phyloP scores from a whole-genome alignment of 768 basidiomycete species.

The Paxillus involutus region DNA sequence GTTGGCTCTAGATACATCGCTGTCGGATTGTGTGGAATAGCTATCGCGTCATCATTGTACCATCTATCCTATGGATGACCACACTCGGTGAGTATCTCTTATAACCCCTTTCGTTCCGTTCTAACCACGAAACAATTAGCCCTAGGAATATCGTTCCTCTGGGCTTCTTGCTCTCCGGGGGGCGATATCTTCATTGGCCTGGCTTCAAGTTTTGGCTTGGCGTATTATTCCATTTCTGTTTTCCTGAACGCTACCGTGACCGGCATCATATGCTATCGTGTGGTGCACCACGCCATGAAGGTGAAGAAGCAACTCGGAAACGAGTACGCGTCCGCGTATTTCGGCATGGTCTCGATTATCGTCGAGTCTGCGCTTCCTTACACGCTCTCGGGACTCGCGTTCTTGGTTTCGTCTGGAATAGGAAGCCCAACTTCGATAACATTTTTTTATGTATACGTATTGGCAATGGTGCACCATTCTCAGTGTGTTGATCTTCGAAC shows the following conservation, averaged over 20 bases:
- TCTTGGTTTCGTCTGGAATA: not conserved
- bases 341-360: not conserved
- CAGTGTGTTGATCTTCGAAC: not conserved
- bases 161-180: not conserved
- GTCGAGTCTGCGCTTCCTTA: not conserved
- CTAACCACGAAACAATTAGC: not conserved
- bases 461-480: slow-evolving; percentile 7
- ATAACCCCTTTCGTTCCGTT: not conserved
- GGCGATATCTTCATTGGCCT: not conserved
- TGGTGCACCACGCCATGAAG: not conserved
- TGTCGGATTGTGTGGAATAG: slow-evolving; percentile 34
- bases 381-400: not conserved
- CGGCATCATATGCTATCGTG: slow-evolving; percentile 3
- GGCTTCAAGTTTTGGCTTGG: not conserved
- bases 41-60: slow-evolving; percentile 14
- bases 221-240: not conserved
- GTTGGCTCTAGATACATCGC: slow-evolving; percentile 35
- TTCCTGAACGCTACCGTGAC: slow-evolving; percentile 1
- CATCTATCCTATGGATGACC: slow-evolving; percentile 19
- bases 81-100: slow-evolving; percentile 30
- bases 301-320: not conserved
- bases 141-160: not conserved
- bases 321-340: not conserved
- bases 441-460: not conserved
- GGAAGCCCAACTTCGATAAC: not conserved